These are phyloP conservation scores for Daldinia bambusicola DNA, from an alignment of 495 filamentous ascomycete genomes.

Conservation along the genomic window DNA sequence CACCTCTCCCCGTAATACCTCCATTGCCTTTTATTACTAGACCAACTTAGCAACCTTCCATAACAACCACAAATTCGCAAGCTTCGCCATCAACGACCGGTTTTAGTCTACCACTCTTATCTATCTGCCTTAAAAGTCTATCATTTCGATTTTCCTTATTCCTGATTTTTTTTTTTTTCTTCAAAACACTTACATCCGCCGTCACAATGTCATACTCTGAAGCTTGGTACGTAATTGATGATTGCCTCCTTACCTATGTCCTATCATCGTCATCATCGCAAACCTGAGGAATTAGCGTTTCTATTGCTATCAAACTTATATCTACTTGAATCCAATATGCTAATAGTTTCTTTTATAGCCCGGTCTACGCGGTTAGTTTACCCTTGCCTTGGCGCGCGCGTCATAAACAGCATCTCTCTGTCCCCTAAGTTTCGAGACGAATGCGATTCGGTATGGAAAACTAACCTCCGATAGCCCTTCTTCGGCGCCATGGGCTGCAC, in stretches of 20 bases:
- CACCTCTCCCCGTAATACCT: slow-evolving; percentile 35
- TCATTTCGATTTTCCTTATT: slow-evolving; percentile 2
- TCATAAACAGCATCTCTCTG: slow-evolving; percentile 23
- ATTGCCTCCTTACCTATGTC: slow-evolving; percentile 39
- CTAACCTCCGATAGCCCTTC: slow-evolving; percentile 78
- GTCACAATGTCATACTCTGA: slow-evolving; percentile 58
- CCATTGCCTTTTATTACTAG: slow-evolving; percentile 14
- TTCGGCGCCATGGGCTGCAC: slow-evolving; percentile 99
- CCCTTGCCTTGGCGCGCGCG: slow-evolving; percentile 33
- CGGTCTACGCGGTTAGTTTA: slow-evolving; percentile 97
- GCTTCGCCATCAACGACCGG: slow-evolving; percentile 37
- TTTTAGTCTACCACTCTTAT: slow-evolving; percentile 20
- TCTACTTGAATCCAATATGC: slow-evolving; percentile 9
- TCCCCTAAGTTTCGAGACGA: slow-evolving; percentile 35
- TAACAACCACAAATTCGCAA: slow-evolving; percentile 13
- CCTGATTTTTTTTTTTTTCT: slow-evolving; percentile 14
- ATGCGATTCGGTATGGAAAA: slow-evolving; percentile 28
- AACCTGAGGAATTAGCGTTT: slow-evolving; percentile 21
- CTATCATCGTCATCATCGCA: slow-evolving; percentile 44
- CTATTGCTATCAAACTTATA: slow-evolving; percentile 17
- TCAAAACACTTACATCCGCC: slow-evolving; percentile 45
- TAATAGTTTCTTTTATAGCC: slow-evolving; percentile 64
- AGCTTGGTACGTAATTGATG: slow-evolving; percentile 50
- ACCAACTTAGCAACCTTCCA: slow-evolving; percentile 16
- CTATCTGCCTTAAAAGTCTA: slow-evolving; percentile 11